These are phyloP conservation scores for Solanum commersonii DNA, from an alignment of 257 asterid genomes.

Conservation along the genomic window DNA sequence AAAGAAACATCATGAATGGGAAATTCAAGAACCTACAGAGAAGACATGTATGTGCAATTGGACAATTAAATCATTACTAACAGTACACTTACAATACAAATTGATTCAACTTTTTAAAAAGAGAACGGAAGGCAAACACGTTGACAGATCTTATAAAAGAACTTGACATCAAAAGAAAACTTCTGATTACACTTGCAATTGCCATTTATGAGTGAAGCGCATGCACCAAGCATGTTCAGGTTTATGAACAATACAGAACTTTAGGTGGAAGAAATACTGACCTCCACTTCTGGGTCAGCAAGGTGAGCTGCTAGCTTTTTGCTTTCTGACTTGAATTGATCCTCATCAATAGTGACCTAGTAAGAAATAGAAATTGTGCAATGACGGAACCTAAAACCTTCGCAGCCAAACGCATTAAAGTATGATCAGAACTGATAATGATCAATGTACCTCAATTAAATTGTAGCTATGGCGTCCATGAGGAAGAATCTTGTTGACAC, in stretches of 20 bases:
- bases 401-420: background rate
- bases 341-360: conserved; percentile 86
- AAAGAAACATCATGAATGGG: background rate
- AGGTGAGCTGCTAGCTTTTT: conserved; percentile 85
- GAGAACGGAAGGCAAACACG: background rate
- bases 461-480: conserved; percentile 81
- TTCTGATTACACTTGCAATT: background rate
- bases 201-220: background rate
- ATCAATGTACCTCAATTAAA: conserved; percentile 63
- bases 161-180: background rate
- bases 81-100: background rate
- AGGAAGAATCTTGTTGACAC: conserved; percentile 85
- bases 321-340: conserved; percentile 76
- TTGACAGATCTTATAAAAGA: background rate
- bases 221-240: conserved; percentile 2
- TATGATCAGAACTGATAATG: background rate
- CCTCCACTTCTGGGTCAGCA: conserved; percentile 99
- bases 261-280: conserved; percentile 11
- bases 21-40: background rate
- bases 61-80: background rate
- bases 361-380: conserved; percentile 1
- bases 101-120: background rate
- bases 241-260: background rate
- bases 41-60: background rate
- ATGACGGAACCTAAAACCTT: background rate